phyloP scores from a whole-genome alignment of 192 early-diverging fungal genomes.

The Lobosporangium transversale region DNA sequence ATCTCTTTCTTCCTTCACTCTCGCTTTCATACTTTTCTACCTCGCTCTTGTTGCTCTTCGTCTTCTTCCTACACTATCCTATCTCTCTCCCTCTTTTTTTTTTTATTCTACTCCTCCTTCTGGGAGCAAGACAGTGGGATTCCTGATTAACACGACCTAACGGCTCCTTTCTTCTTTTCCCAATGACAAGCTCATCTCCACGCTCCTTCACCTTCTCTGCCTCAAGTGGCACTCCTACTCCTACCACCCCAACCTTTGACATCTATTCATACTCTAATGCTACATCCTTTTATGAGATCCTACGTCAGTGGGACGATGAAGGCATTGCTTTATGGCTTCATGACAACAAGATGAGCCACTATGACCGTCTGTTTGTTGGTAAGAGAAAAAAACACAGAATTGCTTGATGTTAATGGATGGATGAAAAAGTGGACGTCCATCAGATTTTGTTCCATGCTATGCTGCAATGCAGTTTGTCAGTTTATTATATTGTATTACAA shows the following conservation, averaged over 20 bases:
- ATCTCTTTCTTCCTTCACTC: neutral
- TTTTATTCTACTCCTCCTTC: neutral
- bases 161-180: no score
- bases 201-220: slow-evolving; percentile 53
- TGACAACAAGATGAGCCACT: slow-evolving; percentile 49
- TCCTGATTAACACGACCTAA: no score
- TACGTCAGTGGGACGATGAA: slow-evolving; percentile 50
- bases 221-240: slow-evolving; percentile 52
- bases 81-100: neutral
- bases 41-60: neutral
- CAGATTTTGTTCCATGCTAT: no score
- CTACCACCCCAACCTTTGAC: slow-evolving; percentile 49
- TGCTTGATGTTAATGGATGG: no score
- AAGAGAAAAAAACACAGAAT: no score
- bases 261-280: slow-evolving; percentile 39
- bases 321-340: slow-evolving; percentile 35
- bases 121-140: no score
- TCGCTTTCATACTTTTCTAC: neutral
- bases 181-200: slow-evolving; percentile 49
- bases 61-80: neutral
- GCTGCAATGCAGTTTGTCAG: no score
- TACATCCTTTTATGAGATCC: slow-evolving; percentile 35
- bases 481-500: no score
- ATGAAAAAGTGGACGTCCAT: no score
- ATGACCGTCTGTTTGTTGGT: slow-evolving; percentile 45